Percentiles rank a stretch among this genome's conserved stretches.
These are phyloP conservation scores for Kwoniella newhampshirensis DNA, from an alignment of 768 basidiomycete genomes.

Conservation along the genomic window DNA sequence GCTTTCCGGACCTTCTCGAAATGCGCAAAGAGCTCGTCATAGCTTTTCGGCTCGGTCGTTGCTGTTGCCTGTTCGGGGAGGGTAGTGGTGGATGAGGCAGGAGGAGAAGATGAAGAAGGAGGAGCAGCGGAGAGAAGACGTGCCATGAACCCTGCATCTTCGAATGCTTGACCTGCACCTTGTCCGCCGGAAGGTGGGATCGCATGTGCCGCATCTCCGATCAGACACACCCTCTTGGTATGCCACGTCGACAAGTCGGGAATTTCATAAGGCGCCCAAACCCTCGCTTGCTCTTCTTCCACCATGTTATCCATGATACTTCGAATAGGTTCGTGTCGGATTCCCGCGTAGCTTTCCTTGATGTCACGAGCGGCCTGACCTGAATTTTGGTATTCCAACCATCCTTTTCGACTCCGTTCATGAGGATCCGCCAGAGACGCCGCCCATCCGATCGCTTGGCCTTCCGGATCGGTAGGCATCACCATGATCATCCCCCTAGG, in stretches of 20 bases:
- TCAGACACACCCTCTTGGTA: slow-evolving; percentile 15
- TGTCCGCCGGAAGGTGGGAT: slow-evolving; percentile 30
- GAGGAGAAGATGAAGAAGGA: too few relatives aligned
- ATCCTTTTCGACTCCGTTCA: slow-evolving; percentile 11
- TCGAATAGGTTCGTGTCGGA: slow-evolving; percentile 6
- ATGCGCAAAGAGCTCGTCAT: slow-evolving; percentile 19
- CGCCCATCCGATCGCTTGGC: slow-evolving; percentile 12
- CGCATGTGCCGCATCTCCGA: slow-evolving; percentile 41
- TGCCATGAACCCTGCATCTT: slow-evolving; percentile 32
- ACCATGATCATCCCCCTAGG: slow-evolving; percentile 18
- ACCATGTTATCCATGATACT: slow-evolving; percentile 4
- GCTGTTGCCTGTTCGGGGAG: too few relatives aligned
- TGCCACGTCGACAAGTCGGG: slow-evolving; percentile 13
- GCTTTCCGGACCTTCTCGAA: slow-evolving; percentile 33
- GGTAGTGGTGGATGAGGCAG: too few relatives aligned
- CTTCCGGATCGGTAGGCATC: slow-evolving; percentile 8
- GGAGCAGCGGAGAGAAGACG: slow-evolving; percentile 11
- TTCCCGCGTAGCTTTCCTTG: slow-evolving; percentile 7
- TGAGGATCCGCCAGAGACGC: neutral
- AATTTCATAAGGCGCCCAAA: slow-evolving; percentile 20
- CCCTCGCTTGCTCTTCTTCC: slow-evolving; percentile 3
- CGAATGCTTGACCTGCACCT: slow-evolving; percentile 34
- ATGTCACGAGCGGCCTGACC: slow-evolving; percentile 2
- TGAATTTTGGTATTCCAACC: slow-evolving; percentile 1
- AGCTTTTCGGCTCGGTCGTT: slow-evolving; percentile 3